Evolutionary conservation across 148 eudicot species (phyloP), one percentile per base, ranked within the genome.

Genomic region (Vaccinium darrowii): DNA sequence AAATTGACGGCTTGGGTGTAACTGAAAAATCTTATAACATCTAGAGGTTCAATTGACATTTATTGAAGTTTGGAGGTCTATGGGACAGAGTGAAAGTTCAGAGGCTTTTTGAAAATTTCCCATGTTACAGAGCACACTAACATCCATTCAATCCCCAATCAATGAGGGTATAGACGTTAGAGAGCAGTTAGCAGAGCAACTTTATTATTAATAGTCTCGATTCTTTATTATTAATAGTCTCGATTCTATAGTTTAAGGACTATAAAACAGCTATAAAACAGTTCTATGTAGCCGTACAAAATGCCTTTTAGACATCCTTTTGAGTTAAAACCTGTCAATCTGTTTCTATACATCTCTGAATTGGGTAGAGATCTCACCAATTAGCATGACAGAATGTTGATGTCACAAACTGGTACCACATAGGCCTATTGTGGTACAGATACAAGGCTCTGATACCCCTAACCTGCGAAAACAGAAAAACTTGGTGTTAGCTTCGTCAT

Each of bases 381-480:
- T 89, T 93, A 82, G 92, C 94, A 91, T 95, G 99, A 84, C 99
- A 97, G 88, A 97, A 97, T 27, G 98, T 94, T 71, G 99, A 91
- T n/a, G 99, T 94, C 84, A 94, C 92, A 90, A 95, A 97, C 91
- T 97, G 99, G 89, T 92, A 95, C 99, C 99, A 97, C 79, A 86
- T 91, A 84, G 99, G 99, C 82, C 85, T 85, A 81, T 88, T 91
- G 88, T 97, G 98, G 88, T 91, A 92, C 89, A 97, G 88, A 87
- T 97, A 97, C 49, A 97, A 90, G 78, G 88, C 83, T 90, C 86
- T 97, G 78, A 94, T 83, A 76, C 89, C 89, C 72, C 86, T 92
- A 83, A 95, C 92, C 99, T 97, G 93, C 73, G 81, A 86, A 81
- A 82, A 74, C 78, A 36, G 71, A 69, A 81, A 60, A 84, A 12